Evolutionary conservation across 257 asterid genomes (phyloP), one percentile per base, ranked within the genome.

Genomic region (Mitragyna speciosa): DNA sequence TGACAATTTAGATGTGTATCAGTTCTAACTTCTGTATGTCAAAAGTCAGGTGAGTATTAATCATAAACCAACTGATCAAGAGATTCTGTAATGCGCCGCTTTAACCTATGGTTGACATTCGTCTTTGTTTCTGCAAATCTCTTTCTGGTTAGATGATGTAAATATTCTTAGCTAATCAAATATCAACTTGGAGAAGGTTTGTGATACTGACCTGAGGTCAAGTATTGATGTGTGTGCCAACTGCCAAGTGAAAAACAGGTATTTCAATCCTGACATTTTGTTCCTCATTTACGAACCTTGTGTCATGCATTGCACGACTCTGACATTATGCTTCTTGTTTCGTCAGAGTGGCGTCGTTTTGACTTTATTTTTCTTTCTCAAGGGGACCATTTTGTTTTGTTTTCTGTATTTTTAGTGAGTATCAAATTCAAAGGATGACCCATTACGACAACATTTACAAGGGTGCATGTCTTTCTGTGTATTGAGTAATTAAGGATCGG

Each of bases 231-330:
- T 72, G 76, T 2, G 85, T 72, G 82, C 39, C 39, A 36, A 36
- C 39, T 68, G 80, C 78, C 77, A 77, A 71, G 15, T 51, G 70
- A 70, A 64, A 51, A 19, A 31, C 17, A 26, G 51, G 68, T 59
- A 11, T 49, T 30, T 43, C 75, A 43, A n/a, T 22, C 78, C 73
- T 64, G 75, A 31, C 79, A 80, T 19, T 20, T 71, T 52, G 79
- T 51, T 71, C 79, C 36, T 77, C 75, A 67, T 77, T 47, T 67
- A 77, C 75, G 54, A 49, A 66, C 43, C 75, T 31, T 33, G 41
- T 11, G 31, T 17, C 47, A 48, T 47, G 59, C 58, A 20, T 49
- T 51, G 72, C 68, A 76, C 66, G 82, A 72, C 56, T 4, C 56
- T 77, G 71, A 58, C 78, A 48, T 41, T 36, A 36, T 68, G n/a